Evolutionary conservation across 148 eudicot species (phyloP), one percentile per base, ranked within the genome.

Genomic region (Talinum fruticosum): DNA sequence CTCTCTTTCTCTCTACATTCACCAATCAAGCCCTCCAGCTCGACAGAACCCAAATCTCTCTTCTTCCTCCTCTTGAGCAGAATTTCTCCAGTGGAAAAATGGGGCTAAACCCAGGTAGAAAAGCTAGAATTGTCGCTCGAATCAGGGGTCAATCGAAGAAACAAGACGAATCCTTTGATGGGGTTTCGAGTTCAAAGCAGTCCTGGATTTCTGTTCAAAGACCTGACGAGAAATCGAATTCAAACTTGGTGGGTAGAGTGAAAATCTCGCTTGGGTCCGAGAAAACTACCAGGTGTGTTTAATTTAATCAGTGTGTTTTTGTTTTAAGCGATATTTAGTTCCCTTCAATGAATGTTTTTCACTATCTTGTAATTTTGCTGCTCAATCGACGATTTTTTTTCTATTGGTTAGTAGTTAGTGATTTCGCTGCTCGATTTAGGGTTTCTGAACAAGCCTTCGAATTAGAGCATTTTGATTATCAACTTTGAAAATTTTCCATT

Each of bases 101-200:
- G 84, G 77, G 73, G 54, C 78, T 69, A 2, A 76, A 76, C 33
- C 82, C 78, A 10, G 41, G 61, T 34, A 79, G 71, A 26, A 90
- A 80, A 71, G 89, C 89, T 14, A 80, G 92, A 54, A 71, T 91
- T 65, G 83, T 93, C 24, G 91, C 89, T 18, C 84, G 77, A 77
- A 89, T 93, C 49, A 47, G 90, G 41, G 84, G 81, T 37, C 75
- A 82, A 45, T 77, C 85, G 0, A 82, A 79, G 26, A 75, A 77
- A 69, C 87, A 85, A 79, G 35, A 71, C 38, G 84, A 75, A 64
- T 72, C 29, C 34, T 16, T 54, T 26, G 57, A 77, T 57, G 69
- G 53, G 7, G 41, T 67, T 18, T 35, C 74, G 37, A 62, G 21
- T 68, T 79, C 85, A 1, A 76, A 83, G 65, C 81, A 83, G 51